A percentile compares a stretch with the other conserved stretches of the same genome.
These are phyloP conservation scores for Santalum album DNA, from an alignment of 164 flowering plant species.

Conservation along the genomic window DNA sequence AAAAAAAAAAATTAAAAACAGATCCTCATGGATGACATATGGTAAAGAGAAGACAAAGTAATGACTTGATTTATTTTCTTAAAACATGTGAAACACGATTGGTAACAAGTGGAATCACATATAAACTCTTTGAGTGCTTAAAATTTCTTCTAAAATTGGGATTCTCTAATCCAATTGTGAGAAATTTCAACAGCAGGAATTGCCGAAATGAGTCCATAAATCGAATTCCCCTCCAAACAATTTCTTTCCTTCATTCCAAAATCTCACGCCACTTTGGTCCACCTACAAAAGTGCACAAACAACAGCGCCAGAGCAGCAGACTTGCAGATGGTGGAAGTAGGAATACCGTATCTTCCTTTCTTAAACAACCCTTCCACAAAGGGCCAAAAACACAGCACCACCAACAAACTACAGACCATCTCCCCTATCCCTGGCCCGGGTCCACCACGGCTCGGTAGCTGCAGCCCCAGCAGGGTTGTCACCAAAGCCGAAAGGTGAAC, in stretches of 20 bases:
- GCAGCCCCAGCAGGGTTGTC: not conserved
- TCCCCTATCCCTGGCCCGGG: not conserved
- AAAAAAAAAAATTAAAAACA: too few relatives aligned
- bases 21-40: too few relatives aligned
- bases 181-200: too few relatives aligned
- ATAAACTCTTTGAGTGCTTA: too few relatives aligned
- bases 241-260: not conserved
- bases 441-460: not conserved
- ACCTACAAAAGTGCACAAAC: not conserved
- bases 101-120: too few relatives aligned
- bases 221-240: not conserved
- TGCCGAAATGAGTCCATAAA: too few relatives aligned
- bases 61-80: too few relatives aligned
- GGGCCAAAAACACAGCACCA: not conserved
- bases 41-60: too few relatives aligned
- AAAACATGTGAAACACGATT: too few relatives aligned
- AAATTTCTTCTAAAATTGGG: too few relatives aligned
- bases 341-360: not conserved
- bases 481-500: not conserved
- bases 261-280: not conserved
- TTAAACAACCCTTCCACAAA: not conserved
- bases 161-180: too few relatives aligned
- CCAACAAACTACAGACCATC: not conserved
- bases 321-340: not conserved
- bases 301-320: not conserved